Base-by-base conservation (phyloP, 1,139 yeast genomes). In the Candida albicans region DNA sequence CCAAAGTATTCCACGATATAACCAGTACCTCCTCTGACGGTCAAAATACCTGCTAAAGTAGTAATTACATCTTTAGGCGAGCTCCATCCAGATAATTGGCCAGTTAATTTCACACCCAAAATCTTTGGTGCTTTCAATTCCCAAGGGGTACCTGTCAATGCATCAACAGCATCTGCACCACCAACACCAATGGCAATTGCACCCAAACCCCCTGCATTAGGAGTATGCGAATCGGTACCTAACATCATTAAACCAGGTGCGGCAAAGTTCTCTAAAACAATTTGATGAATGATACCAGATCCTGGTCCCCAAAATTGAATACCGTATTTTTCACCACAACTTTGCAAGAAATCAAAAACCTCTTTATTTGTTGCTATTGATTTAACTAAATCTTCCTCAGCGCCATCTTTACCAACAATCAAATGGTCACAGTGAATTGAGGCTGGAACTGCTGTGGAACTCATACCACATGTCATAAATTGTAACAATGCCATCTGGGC, bases 151-250 rank as follows among this genome's bases (percentile, higher is more conserved):
- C 85, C 85, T 53, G 97, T 90, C 87, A 93, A 82, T 61, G 88
- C 99, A 73, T 93, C 98, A 62, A 93, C 98, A 56, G 98, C 98
- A 71, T 93, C 99, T 61, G 99, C 99, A 84, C 98, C 99, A 82
- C 99, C 99, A 58, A 93, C 98, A 84, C 98, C 99, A 65, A 93
- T 93, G 61, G 98, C 98, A 62, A 91, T 80, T 78, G 87, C 95
- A 77, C 99, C 99, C 63, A 93, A 81, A 75, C 98, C 99, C 81
- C 99, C 98, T 57, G 98, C 99, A 69, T 93, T 93, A 57, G 98
- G 98, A 59, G 99, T 93, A 77, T 93, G 98, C 37, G 98, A 91
- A 74, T 93, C 99, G 52, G 99, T 91, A 79, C 99, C 98, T 58
- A 93, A 86, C 75, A 93, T 82, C 70, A 93, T 77, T 56, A 93